A percentile compares a stretch with the other conserved stretches of the same genome.
Evolutionary conservation across 805 yeast species (phyloP).

Genomic region (Pichia rugopelliculosa): DNA sequence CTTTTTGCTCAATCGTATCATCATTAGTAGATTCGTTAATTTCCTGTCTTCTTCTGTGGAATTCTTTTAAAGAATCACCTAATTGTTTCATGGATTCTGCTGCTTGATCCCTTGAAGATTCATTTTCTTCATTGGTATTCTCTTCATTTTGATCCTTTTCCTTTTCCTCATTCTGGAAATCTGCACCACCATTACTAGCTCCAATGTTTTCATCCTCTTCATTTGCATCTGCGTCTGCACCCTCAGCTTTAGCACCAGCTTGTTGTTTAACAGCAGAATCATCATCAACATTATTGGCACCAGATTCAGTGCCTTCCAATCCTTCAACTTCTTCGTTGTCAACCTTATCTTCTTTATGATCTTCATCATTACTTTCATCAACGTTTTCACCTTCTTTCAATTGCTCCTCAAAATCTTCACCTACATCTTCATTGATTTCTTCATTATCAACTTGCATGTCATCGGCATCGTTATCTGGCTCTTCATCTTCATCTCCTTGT

Average conservation of each 20-base stretch:
- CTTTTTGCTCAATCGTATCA: slow-evolving; percentile 42
- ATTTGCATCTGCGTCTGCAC: slow-evolving; percentile 31
- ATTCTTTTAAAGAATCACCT: slow-evolving; percentile 88
- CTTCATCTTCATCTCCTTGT: slow-evolving; percentile 26
- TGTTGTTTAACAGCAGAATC: slow-evolving; percentile 30
- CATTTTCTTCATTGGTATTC: slow-evolving; percentile 41
- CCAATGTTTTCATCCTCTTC: slow-evolving; percentile 56
- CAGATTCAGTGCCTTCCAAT: slow-evolving; percentile 27
- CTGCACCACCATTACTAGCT: slow-evolving; percentile 46
- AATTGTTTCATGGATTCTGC: slow-evolving; percentile 76
- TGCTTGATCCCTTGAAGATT: slow-evolving; percentile 58
- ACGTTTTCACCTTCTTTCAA: slow-evolving; percentile 21
- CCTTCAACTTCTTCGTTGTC: slow-evolving; percentile 28
- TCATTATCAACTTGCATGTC: slow-evolving; percentile 15
- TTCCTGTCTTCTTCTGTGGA: slow-evolving; percentile 83
- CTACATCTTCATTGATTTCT: slow-evolving; percentile 24
- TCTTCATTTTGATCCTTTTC: slow-evolving; percentile 36
- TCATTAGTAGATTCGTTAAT: slow-evolving; percentile 64
- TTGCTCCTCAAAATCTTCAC: slow-evolving; percentile 26
- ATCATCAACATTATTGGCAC: slow-evolving; percentile 27
- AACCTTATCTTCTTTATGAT: slow-evolving; percentile 21
- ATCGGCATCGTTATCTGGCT: slow-evolving; percentile 20
- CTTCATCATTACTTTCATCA: slow-evolving; percentile 21
- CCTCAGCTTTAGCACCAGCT: slow-evolving; percentile 29
- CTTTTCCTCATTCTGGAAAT: slow-evolving; percentile 33